Conservation (phyloP, 192 early-diverging fungal species). For the Dissophora ornata region DNA sequence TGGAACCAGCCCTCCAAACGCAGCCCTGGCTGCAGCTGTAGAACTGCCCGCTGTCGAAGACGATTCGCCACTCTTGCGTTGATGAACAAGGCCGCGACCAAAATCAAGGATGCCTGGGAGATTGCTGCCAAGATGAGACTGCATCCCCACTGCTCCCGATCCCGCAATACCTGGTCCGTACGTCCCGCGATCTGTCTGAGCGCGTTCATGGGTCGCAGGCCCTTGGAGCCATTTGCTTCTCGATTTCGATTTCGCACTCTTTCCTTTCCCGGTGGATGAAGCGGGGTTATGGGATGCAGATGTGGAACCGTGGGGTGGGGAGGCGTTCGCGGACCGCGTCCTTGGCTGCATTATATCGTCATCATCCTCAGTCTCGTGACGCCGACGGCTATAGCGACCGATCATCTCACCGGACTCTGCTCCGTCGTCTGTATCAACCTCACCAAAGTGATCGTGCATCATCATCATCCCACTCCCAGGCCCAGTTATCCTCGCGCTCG, state of each 20-base stretch:
- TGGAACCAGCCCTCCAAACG: constrained; percentile 23
- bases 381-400: constrained; percentile 34
- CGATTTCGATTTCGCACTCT: constrained; percentile 9
- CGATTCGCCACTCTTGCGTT: constrained; percentile 17
- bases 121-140: constrained; percentile 16
- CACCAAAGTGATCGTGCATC: constrained; percentile 22
- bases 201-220: constrained; percentile 11
- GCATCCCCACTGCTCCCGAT: background rate
- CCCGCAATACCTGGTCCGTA: background rate
- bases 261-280: constrained; percentile 15
- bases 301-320: no score
- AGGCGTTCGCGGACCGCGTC: constrained; percentile 7
- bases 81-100: background rate
- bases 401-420: constrained; percentile 34
- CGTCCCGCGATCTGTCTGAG: constrained; percentile 27
- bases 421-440: constrained; percentile 36
- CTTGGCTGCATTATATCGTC: constrained; percentile 8
- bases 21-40: constrained; percentile 12
- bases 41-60: constrained; percentile 18
- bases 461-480: constrained; percentile 1
- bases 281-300: no score
- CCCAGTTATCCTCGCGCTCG: background rate
- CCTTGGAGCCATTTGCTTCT: constrained; percentile 16
- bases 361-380: constrained; percentile 25
- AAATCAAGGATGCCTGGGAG: constrained; percentile 3